These are phyloP conservation scores for Phytophthora multivora DNA, from an alignment of 352 stramenopile species.

Conservation along the genomic window DNA sequence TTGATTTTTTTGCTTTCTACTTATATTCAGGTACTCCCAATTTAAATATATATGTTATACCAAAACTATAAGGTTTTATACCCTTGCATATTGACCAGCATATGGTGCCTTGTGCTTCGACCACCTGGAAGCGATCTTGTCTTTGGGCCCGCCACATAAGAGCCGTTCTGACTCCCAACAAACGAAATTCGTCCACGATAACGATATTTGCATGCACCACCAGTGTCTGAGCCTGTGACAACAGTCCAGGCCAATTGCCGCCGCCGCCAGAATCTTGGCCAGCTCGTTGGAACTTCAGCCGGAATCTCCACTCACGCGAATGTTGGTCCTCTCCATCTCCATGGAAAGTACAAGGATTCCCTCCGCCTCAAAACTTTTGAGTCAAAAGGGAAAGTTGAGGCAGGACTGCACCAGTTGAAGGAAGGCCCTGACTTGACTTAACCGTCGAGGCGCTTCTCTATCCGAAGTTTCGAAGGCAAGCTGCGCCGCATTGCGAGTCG, in stretches of 20 bases:
- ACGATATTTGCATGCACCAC: not conserved
- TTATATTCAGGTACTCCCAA: too few relatives aligned
- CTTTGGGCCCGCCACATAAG: constrained; percentile 13
- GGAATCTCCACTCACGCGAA: constrained; percentile 17
- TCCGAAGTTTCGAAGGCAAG: constrained; percentile 13
- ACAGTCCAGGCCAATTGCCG: not conserved
- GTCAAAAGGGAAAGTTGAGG: constrained; percentile 16
- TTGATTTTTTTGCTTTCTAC: too few relatives aligned
- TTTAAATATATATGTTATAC: too few relatives aligned
- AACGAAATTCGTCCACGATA: not conserved
- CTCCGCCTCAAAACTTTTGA: constrained; percentile 23
- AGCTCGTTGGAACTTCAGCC: not conserved
- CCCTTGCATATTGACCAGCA: too few relatives aligned
- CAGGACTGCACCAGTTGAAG: constrained; percentile 5
- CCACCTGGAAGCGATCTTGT: constrained; percentile 22
- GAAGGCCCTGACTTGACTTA: constrained; percentile 2
- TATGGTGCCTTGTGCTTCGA: too few relatives aligned
- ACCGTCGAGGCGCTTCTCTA: constrained; percentile 16
- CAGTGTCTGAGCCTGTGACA: not conserved
- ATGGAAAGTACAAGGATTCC: constrained; percentile 23
- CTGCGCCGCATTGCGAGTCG: constrained; percentile 22
- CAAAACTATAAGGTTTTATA: too few relatives aligned
- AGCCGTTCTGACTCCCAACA: not conserved
- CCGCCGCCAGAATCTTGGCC: not conserved
- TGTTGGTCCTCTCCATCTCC: constrained; percentile 11